These are phyloP conservation scores for Yamadazyma songkhlaensis DNA, from an alignment of 1,139 yeast genomes.

Conservation along the genomic window DNA sequence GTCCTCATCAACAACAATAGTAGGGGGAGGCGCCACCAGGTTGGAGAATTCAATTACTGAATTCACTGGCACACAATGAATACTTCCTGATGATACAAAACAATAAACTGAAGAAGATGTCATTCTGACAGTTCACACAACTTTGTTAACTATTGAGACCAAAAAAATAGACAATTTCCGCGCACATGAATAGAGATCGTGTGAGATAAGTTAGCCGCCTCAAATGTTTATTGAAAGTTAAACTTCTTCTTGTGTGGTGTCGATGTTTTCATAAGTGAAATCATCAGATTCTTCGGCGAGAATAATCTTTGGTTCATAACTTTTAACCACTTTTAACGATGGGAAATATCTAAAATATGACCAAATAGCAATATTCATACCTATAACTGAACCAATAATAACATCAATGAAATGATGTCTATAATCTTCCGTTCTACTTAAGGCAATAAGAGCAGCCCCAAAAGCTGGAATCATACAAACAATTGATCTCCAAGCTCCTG, in stretches of 20 bases:
- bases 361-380: slow-evolving; percentile 36
- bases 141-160: not conserved
- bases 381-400: slow-evolving; percentile 56
- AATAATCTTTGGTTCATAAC: slow-evolving; percentile 23
- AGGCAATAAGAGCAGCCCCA: slow-evolving; percentile 64
- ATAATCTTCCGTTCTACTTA: slow-evolving; percentile 74
- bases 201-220: not conserved
- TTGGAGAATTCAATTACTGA: slow-evolving; percentile 19
- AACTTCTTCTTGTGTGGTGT: slow-evolving; percentile 5
- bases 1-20: slow-evolving; percentile 4
- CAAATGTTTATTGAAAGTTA: not conserved
- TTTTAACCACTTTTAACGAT: slow-evolving; percentile 13
- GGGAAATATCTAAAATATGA: slow-evolving; percentile 41
- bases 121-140: not conserved
- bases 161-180: not conserved
- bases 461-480: slow-evolving; percentile 37
- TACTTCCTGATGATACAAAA: slow-evolving; percentile 35
- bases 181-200: slow-evolving; percentile 3
- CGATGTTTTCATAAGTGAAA: slow-evolving; percentile 5
- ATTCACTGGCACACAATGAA: slow-evolving; percentile 38
- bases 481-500: slow-evolving; percentile 56
- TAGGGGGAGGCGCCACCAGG: slow-evolving; percentile 7
- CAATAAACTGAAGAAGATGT: slow-evolving; percentile 31
- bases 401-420: slow-evolving; percentile 77
- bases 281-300: slow-evolving; percentile 10